These are phyloP conservation scores for Populus hybrid DNA, from an alignment of 441 rosid species.

Conservation along the genomic window DNA sequence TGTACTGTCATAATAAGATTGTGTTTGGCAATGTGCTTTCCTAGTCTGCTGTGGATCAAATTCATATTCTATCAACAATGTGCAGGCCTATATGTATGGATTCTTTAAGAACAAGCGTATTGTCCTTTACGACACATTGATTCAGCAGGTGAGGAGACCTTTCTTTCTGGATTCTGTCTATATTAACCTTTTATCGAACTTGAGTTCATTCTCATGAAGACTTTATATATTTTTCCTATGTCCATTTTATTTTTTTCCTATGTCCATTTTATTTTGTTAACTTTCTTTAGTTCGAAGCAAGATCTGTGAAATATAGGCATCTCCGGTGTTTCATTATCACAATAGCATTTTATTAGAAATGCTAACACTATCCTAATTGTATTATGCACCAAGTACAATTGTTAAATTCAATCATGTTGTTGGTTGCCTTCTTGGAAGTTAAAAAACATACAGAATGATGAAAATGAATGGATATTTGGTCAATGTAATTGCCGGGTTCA, in stretches of 20 bases:
- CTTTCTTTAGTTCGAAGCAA: background rate
- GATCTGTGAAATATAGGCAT: background rate
- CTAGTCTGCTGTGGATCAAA: background rate
- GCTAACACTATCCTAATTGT: background rate
- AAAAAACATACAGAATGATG: too few species aligned
- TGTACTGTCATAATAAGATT: background rate
- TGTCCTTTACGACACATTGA: constrained; percentile 93
- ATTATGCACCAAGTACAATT: background rate
- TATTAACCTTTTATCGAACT: background rate
- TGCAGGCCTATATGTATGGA: constrained; percentile 99
- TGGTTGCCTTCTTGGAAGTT: too few species aligned
- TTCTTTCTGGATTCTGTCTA: constrained; percentile 7
- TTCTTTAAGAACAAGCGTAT: constrained; percentile 98
- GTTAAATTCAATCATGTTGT: too few species aligned
- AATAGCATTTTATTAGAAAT: background rate
- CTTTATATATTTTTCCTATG: background rate
- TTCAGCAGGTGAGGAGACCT: constrained; percentile 74
- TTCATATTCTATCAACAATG: too few species aligned
- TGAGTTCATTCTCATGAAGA: background rate
- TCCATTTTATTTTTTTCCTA: too few species aligned
- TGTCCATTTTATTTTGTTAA: too few species aligned
- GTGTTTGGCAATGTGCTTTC: background rate
- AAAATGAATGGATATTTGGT: too few species aligned
- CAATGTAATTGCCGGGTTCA: too few species aligned
- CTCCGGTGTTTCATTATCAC: background rate